A percentile compares a stretch with the other conserved stretches of the same genome.
These are phyloP conservation scores for Rutstroemia sydowiana DNA, from an alignment of 2,329 filamentous ascomycete genomes.

Conservation along the genomic window DNA sequence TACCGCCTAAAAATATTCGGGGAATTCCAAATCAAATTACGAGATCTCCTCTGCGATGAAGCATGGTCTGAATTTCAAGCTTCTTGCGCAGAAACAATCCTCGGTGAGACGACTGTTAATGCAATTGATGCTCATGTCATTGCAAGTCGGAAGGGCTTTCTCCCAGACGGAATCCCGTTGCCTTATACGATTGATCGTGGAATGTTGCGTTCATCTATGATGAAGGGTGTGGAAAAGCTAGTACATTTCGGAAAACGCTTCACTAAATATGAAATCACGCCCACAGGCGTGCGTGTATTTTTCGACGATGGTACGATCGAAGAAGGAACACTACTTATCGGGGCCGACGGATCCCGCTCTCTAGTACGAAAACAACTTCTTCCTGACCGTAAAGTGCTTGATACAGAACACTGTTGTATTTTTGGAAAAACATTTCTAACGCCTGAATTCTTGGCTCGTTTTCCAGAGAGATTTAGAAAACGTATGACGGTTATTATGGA, in stretches of 20 bases:
- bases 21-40: constrained; percentile 21
- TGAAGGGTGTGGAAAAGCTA: constrained; percentile 26
- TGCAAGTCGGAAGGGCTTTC: neutral
- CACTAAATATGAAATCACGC: constrained; percentile 15
- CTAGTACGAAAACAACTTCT: constrained; percentile 32
- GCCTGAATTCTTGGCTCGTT: constrained; percentile 17
- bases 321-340: constrained; percentile 32
- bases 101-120: constrained; percentile 12
- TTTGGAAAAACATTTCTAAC: constrained; percentile 35
- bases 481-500: constrained; percentile 25
- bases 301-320: constrained; percentile 32
- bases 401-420: constrained; percentile 33
- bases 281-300: constrained; percentile 20
- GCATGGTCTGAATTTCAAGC: constrained; percentile 18
- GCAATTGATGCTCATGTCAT: constrained; percentile 10
- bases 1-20: constrained; percentile 31
- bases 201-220: constrained; percentile 30
- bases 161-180: constrained; percentile 5
- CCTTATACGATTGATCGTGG: constrained; percentile 29
- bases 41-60: constrained; percentile 10
- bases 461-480: constrained; percentile 15
- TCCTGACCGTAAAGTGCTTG: constrained; percentile 31
- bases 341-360: constrained; percentile 34
- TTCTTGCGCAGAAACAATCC: constrained; percentile 16
- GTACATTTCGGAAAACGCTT: constrained; percentile 30